phyloP scores from a whole-genome alignment of 2,329 filamentous ascomycete genomes.

The Fusarium irregulare region DNA sequence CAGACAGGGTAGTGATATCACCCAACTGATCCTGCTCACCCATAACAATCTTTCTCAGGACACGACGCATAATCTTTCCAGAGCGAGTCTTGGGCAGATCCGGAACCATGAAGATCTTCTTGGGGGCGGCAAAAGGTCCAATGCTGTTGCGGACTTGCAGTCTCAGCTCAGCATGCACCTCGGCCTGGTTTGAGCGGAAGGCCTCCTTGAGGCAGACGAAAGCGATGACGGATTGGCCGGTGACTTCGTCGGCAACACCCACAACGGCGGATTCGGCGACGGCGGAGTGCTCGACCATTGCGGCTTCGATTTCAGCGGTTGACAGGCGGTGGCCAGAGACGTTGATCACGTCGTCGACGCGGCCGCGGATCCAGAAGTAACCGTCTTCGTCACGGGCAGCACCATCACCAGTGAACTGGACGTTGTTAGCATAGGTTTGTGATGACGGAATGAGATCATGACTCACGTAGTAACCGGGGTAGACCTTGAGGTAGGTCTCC shows the following conservation, averaged over 20 bases:
- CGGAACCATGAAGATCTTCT: constrained; percentile 85
- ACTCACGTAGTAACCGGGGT: constrained; percentile 90
- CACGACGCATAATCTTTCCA: constrained; percentile 96
- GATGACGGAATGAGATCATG: too few species aligned
- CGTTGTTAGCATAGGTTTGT: background rate
- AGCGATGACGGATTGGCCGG: constrained; percentile 91
- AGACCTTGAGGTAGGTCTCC: constrained; percentile 95
- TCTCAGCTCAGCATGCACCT: constrained; percentile 84
- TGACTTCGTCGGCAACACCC: constrained; percentile 87
- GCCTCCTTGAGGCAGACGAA: constrained; percentile 82
- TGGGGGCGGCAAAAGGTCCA: constrained; percentile 92
- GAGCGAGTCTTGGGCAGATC: constrained; percentile 94
- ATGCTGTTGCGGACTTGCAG: constrained; percentile 93
- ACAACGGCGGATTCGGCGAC: constrained; percentile 94
- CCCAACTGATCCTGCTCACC: constrained; percentile 94
- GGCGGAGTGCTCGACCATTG: constrained; percentile 84
- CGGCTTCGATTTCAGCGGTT: constrained; percentile 96
- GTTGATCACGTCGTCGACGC: constrained; percentile 96
- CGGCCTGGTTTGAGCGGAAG: constrained; percentile 65
- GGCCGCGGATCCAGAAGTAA: constrained; percentile 97
- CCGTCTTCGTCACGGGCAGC: constrained; percentile 92
- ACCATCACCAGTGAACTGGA: constrained; percentile 85
- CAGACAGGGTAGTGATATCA: constrained; percentile 88
- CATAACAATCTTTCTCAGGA: constrained; percentile 91
- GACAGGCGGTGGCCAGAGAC: constrained; percentile 93